Base-by-base conservation (phyloP, 2,329 filamentous ascomycete species). In the Fusarium circinatum region DNA sequence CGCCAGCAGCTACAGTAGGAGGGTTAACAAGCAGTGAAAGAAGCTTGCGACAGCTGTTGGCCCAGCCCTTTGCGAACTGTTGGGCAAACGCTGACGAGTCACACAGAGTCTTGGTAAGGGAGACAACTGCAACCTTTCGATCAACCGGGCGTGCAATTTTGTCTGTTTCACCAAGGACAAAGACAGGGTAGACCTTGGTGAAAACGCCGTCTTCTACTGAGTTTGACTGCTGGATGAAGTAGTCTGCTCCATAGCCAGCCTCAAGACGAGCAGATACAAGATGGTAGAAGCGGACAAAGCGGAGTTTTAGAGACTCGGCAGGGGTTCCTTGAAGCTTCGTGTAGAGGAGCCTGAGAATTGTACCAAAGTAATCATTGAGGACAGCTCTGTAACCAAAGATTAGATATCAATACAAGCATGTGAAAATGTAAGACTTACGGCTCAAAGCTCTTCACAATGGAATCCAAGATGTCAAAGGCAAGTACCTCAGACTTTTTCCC, bases 231-330 rank as follows among this genome's bases (percentile, higher is more conserved):
- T 88, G 88, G 83, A 98, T 93, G 84, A 98, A 96, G 85, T 94
- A 98, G 83, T 99, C 96, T 13, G 95, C 90, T 54, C 96, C 96
- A 65, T 96, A 90, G n/a, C 95, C 94, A 75, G 90, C 90, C 72
- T 96, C 92, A 39, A 93, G 81, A 45, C 90, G 89, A 24, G 95
- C 94, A 36, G 94, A 94, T 62, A 98, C 89, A 72, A 98, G 91
- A 82, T 99, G 96, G 82, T 97, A 99, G 86, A 99, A 97, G 39
- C 95, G 92, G 61, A 95, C 93, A 81, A 99, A 98, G 60, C 95
- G 92, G 62, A 94, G 86, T 77, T 95, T 93, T 83, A 97, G 93
- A 52, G 91, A 93, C 77, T 98, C 96, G 0, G 95, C 86, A 11
- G 88, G 85, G 41, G 83, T 85, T 51, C 92, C 84, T 89, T 96